Base-by-base conservation (phyloP, 1,284 basidiomycete species). In the Leccinum proliferum region DNA sequence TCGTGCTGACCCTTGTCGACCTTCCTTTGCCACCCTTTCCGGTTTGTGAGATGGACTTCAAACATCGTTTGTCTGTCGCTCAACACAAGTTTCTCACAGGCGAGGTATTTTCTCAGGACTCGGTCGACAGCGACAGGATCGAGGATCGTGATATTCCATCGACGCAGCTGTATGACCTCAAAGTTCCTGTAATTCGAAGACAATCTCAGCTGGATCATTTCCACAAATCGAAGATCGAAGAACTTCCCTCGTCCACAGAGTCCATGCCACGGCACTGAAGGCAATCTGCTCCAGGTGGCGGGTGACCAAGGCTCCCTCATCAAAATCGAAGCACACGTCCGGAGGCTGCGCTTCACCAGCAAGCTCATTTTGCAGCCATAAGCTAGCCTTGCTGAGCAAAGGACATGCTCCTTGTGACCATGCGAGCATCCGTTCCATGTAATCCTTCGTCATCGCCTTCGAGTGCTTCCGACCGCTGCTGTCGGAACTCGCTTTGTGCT, bases 1-100 rank as follows among this genome's bases (percentile, higher is more conserved):
- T 35, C 60, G 52, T 1, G 3, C 41, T 7, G 5, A 5, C 58
- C 66, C 14, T 60, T 67, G 14, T 67, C 66, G 0, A 58, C 46
- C 55, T 60, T 67, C 21, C 37, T 32, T 25, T 65, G 62, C 63
- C 60, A 67, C 2, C 64, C 67, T 25, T 67, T 67, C 2, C 32
- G 10, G 35, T 66, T 62, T 1, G 3, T 14, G 14, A 67, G 58
- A 29, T 64, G 34, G 55, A 66, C 35, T 18, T 59, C 52, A 10
- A 66, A 67, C 32, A 59, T 48, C 0, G 15, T 9, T 0, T n/a
- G n/a, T 4, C 25, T 15, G 1, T 61, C 29, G 18, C 43, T 61
- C 34, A 52, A 2, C 0, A 55, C 39, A 2, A 62, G 34, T 3
- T 32, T 18, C 29, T 60, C 43, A 2, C 35, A 5, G 14, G 52